phyloP scores from a whole-genome alignment of 768 basidiomycete species.

The Megacollybia marginata region DNA sequence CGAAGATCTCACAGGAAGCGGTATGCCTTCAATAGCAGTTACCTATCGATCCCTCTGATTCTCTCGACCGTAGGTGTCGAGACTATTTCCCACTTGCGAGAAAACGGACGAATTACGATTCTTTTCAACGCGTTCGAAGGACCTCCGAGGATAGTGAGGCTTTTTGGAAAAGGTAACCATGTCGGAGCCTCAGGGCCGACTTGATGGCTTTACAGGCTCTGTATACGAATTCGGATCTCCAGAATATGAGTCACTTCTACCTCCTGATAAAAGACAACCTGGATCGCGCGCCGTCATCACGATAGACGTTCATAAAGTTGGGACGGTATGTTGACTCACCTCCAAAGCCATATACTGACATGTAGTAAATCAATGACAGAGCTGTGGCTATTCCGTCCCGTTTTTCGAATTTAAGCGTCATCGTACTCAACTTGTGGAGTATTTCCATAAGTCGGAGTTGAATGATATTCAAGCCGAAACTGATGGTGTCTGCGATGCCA shows the following conservation, averaged over 20 bases:
- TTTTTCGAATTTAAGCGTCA: constrained; percentile 28
- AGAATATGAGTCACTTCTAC: constrained; percentile 31
- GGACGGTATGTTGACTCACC: constrained; percentile 23
- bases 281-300: constrained; percentile 38
- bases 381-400: constrained; percentile 39
- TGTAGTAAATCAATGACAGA: constrained; percentile 18
- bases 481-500: constrained; percentile 10
- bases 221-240: constrained; percentile 38
- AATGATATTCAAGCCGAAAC: background rate
- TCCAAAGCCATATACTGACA: background rate
- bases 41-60: no score
- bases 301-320: constrained; percentile 37
- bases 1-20: constrained; percentile 66
- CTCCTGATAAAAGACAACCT: constrained; percentile 23
- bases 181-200: background rate
- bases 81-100: constrained; percentile 54
- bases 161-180: constrained; percentile 47
- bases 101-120: constrained; percentile 56
- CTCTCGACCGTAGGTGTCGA: constrained; percentile 35
- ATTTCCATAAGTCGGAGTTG: background rate
- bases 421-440: constrained; percentile 25
- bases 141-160: constrained; percentile 47
- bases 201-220: constrained; percentile 19
- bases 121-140: constrained; percentile 58
- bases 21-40: constrained; percentile 23